These are phyloP conservation scores for Cladosporium sp. DNA, from an alignment of 2,329 filamentous ascomycete species.

Conservation along the genomic window DNA sequence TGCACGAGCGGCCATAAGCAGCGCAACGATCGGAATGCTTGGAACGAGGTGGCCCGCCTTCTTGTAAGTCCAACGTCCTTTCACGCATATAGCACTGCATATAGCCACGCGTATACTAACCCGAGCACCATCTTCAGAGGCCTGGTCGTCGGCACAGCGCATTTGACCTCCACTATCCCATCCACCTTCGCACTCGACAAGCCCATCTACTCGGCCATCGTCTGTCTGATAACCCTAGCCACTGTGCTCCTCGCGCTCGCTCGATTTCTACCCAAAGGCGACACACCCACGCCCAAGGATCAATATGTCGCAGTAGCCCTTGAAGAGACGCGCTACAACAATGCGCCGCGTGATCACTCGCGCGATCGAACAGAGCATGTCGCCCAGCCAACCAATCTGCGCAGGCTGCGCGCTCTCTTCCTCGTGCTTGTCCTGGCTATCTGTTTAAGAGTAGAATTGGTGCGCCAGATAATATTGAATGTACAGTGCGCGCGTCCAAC, in stretches of 20 bases:
- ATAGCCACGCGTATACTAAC: not conserved
- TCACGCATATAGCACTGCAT: not conserved
- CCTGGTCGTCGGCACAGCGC: slow-evolving; percentile 31
- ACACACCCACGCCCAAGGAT: slow-evolving; percentile 25
- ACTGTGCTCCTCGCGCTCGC: slow-evolving; percentile 40
- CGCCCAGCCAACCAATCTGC: slow-evolving; percentile 29
- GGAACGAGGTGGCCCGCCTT: slow-evolving; percentile 16
- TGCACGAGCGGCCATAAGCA: not conserved
- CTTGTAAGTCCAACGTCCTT: slow-evolving; percentile 10
- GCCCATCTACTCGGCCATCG: slow-evolving; percentile 46
- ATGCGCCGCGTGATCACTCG: slow-evolving; percentile 25
- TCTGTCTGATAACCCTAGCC: slow-evolving; percentile 45
- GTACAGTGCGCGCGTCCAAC: slow-evolving; percentile 44
- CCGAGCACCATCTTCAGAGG: slow-evolving; percentile 24
- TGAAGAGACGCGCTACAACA: slow-evolving; percentile 28
- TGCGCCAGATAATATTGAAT: slow-evolving; percentile 43
- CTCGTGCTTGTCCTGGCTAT: slow-evolving; percentile 33
- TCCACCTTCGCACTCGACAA: slow-evolving; percentile 43
- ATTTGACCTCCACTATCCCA: slow-evolving; percentile 27
- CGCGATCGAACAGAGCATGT: slow-evolving; percentile 25
- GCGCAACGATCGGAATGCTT: not conserved
- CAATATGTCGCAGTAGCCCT: slow-evolving; percentile 34
- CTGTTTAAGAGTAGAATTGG: slow-evolving; percentile 40
- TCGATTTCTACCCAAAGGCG: slow-evolving; percentile 32
- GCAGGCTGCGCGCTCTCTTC: slow-evolving; percentile 31